Evolutionary conservation across 768 basidiomycete species (phyloP).

Genomic region (button mushroom (Agaricus bisporus)): DNA sequence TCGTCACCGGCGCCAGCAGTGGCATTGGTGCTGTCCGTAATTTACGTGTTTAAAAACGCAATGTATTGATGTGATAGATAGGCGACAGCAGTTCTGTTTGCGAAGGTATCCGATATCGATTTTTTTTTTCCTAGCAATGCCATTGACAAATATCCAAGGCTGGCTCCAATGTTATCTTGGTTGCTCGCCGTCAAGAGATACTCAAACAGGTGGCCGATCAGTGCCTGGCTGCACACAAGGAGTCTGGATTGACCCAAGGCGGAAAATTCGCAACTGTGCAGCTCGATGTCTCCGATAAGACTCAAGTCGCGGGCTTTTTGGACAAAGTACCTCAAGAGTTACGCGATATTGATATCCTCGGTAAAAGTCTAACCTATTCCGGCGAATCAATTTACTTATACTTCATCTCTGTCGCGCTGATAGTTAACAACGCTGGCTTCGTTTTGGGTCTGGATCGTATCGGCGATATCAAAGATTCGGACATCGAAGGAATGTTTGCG

Average conservation of each 20-base stretch:
- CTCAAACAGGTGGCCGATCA: slow-evolving; percentile 65
- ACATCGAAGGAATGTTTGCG: slow-evolving; percentile 79
- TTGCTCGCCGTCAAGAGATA: slow-evolving; percentile 72
- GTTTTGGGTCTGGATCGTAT: slow-evolving; percentile 86
- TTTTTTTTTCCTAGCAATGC: neutral
- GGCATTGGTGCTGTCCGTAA: slow-evolving; percentile 83
- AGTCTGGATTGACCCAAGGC: slow-evolving; percentile 65
- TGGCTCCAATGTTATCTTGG: slow-evolving; percentile 82
- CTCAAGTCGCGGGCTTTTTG: slow-evolving; percentile 62
- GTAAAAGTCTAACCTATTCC: slow-evolving; percentile 33
- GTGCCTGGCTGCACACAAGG: slow-evolving; percentile 65
- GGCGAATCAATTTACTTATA: neutral
- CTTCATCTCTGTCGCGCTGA: neutral
- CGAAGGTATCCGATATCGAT: slow-evolving; percentile 50
- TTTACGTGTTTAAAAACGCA: neutral
- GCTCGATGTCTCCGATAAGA: slow-evolving; percentile 76
- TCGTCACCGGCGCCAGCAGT: slow-evolving; percentile 85
- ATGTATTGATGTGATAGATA: slow-evolving; percentile 20
- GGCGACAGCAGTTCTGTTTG: slow-evolving; percentile 87
- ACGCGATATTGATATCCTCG: slow-evolving; percentile 75
- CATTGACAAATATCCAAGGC: slow-evolving; percentile 38
- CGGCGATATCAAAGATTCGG: slow-evolving; percentile 70
- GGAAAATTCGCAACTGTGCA: slow-evolving; percentile 69
- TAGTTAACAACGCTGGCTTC: slow-evolving; percentile 74
- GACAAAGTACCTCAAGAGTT: slow-evolving; percentile 67